Evolutionary conservation across 768 basidiomycete genomes (phyloP).

Genomic region (Lactarius akahatsu): DNA sequence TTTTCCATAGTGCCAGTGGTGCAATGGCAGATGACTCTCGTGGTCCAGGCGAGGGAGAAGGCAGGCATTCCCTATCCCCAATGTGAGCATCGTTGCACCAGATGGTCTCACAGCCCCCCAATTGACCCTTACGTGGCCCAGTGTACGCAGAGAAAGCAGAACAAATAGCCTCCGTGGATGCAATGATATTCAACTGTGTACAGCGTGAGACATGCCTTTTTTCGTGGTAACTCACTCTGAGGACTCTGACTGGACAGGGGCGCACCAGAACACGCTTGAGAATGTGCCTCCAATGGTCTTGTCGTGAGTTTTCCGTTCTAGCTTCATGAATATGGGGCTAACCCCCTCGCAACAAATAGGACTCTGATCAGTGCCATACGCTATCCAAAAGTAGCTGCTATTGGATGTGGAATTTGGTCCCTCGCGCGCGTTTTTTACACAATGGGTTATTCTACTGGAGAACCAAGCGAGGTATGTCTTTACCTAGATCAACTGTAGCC

Average conservation of each 20-base stretch:
- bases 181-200: constrained; percentile 65
- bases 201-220: constrained; percentile 49
- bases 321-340: neutral
- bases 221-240: neutral
- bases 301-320: constrained; percentile 21
- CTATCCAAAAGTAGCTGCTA: constrained; percentile 44
- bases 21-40: constrained; percentile 46
- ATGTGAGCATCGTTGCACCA: constrained; percentile 39
- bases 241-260: constrained; percentile 43
- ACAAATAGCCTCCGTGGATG: constrained; percentile 49
- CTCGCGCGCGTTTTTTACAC: constrained; percentile 47
- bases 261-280: constrained; percentile 62
- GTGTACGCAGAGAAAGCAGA: constrained; percentile 71
- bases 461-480: constrained; percentile 41
- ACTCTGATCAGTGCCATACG: constrained; percentile 44
- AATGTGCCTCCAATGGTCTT: constrained; percentile 32
- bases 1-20: constrained; percentile 53
- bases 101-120: neutral
- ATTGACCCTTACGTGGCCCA: constrained; percentile 32
- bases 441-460: constrained; percentile 45
- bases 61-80: constrained; percentile 68
- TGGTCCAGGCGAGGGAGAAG: constrained; percentile 45
- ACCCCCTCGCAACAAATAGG: constrained; percentile 29
- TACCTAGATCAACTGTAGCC: neutral
- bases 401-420: constrained; percentile 42